phyloP scores from a whole-genome alignment of 2,329 filamentous ascomycete genomes.

The Aspergillus glaucus region DNA sequence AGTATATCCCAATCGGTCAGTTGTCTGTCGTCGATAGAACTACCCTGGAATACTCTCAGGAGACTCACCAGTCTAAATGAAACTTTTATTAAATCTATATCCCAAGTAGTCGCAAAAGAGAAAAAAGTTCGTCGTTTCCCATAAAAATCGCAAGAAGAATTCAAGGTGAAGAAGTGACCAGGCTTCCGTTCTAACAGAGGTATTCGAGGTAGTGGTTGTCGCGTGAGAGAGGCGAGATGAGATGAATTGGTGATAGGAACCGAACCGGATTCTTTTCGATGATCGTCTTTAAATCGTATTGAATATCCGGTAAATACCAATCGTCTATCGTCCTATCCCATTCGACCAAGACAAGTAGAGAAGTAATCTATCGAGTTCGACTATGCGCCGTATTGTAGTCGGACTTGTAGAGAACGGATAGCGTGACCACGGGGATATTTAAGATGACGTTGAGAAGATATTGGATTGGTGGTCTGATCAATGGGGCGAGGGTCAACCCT shows the following conservation, averaged over 20 bases:
- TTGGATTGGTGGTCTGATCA: slow-evolving; percentile 11
- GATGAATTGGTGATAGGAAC: neutral
- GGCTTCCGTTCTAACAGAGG: slow-evolving; percentile 18
- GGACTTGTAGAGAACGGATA: slow-evolving; percentile 13
- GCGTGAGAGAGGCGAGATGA: neutral
- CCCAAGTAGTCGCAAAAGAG: slow-evolving; percentile 14
- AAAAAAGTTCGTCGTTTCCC: slow-evolving; percentile 17
- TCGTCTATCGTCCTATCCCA: too few species aligned
- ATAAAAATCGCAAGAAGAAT: slow-evolving; percentile 10
- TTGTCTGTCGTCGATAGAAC: slow-evolving; percentile 4
- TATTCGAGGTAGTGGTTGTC: neutral
- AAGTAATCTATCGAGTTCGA: neutral
- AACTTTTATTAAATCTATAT: slow-evolving; percentile 20
- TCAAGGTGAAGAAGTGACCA: slow-evolving; percentile 20
- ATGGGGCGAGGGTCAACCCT: slow-evolving; percentile 17
- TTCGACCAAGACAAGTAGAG: neutral
- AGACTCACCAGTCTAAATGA: slow-evolving; percentile 29
- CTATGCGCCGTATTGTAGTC: slow-evolving; percentile 14
- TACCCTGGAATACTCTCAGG: neutral
- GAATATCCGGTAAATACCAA: neutral
- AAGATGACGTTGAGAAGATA: slow-evolving; percentile 26
- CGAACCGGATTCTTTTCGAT: neutral
- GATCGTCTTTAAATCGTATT: neutral
- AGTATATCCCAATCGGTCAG: neutral
- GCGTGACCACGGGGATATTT: slow-evolving; percentile 20